Evolutionary conservation across 2,329 filamentous ascomycete genomes (phyloP).

Genomic region (Penicillium sumatraense): DNA sequence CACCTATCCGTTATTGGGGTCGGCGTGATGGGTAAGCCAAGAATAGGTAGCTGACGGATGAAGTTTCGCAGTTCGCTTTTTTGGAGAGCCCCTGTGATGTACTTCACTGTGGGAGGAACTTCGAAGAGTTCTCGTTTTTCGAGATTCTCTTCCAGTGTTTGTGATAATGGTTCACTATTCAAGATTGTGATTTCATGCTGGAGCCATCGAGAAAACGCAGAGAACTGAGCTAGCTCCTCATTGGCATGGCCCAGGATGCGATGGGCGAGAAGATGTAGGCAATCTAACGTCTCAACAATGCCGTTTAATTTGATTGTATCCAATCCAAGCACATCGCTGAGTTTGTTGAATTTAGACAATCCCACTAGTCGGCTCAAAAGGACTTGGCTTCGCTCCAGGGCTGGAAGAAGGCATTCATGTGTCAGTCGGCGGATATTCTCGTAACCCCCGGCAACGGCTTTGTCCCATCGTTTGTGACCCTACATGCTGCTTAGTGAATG

Average conservation of each 20-base stretch:
- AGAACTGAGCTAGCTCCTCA: constrained; percentile 78
- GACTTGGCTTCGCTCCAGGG: constrained; percentile 79
- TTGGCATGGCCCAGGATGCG: constrained; percentile 72
- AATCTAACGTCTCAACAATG: constrained; percentile 70
- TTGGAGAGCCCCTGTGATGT: constrained; percentile 73
- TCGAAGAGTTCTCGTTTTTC: constrained; percentile 81
- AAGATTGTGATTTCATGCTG: constrained; percentile 80
- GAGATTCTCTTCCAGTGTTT: constrained; percentile 69
- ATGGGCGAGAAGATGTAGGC: constrained; percentile 75
- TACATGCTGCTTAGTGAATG: constrained; percentile 38
- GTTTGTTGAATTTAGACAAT: constrained; percentile 77
- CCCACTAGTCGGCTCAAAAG: constrained; percentile 83
- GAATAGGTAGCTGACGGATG: constrained; percentile 46
- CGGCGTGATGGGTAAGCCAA: constrained; percentile 32
- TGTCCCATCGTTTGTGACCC: constrained; percentile 96
- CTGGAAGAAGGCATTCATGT: constrained; percentile 87
- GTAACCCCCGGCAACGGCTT: constrained; percentile 77
- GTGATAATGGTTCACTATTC: constrained; percentile 63
- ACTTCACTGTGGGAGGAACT: constrained; percentile 71
- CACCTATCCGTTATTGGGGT: constrained; percentile 51
- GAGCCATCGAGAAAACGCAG: constrained; percentile 81
- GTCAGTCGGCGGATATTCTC: constrained; percentile 76
- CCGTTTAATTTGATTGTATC: constrained; percentile 64
- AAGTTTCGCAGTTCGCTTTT: constrained; percentile 68
- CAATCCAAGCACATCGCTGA: constrained; percentile 69